phyloP scores from a whole-genome alignment of 345 rosid genomes.

The Erucastrum elatum region DNA sequence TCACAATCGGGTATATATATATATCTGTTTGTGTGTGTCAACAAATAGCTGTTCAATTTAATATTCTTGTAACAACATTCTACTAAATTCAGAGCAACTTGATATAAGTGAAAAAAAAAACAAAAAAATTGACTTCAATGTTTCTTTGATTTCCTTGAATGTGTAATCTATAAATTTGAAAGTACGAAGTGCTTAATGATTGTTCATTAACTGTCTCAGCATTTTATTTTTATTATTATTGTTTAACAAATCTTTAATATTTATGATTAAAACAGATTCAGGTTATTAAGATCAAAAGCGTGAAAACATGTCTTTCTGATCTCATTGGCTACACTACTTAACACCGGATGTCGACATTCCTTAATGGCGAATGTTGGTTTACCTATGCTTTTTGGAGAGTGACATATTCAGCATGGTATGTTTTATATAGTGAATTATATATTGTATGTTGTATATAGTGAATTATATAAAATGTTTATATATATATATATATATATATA shows the following conservation, averaged over 20 bases:
- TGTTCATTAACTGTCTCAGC: neutral
- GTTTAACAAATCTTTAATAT: neutral
- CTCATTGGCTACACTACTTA: neutral
- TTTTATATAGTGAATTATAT: too few relatives aligned
- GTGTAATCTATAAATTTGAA: neutral
- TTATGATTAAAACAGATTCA: neutral
- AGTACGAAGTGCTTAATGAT: neutral
- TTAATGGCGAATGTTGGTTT: neutral
- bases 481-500: neutral
- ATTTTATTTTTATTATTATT: neutral
- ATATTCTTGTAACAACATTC: neutral
- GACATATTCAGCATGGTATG: neutral
- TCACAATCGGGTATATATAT: neutral
- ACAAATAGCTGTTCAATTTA: neutral
- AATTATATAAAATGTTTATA: neutral
- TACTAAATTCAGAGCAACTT: neutral
- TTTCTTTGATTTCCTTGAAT: neutral
- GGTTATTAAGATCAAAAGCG: neutral
- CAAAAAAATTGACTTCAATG: neutral
- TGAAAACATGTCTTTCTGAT: neutral
- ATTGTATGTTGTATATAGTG: neutral
- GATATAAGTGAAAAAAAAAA: neutral
- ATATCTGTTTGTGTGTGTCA: neutral
- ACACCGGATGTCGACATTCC: neutral
- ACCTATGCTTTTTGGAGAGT: neutral